These are phyloP conservation scores for Pseudopithomyces maydicus DNA, from an alignment of 2,329 filamentous ascomycete genomes.

Conservation along the genomic window DNA sequence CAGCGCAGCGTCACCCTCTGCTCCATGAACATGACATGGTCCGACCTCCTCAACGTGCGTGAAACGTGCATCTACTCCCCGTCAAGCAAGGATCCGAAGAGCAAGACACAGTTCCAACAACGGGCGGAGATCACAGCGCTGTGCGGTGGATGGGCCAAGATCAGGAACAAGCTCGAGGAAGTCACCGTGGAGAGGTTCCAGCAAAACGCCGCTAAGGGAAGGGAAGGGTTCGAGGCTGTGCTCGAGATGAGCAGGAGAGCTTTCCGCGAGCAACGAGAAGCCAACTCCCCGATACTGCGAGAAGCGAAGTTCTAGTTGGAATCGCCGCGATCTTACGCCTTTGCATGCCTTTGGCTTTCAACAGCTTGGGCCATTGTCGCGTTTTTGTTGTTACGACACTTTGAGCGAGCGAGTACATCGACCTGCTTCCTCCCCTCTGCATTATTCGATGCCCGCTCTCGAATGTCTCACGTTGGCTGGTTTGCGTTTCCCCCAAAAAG, in stretches of 20 bases:
- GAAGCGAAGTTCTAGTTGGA: constrained; percentile 37
- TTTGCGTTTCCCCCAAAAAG: background rate
- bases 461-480: background rate
- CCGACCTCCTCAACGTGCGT: constrained; percentile 86
- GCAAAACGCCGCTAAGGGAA: constrained; percentile 88
- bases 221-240: constrained; percentile 93
- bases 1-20: constrained; percentile 94
- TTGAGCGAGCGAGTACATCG: background rate
- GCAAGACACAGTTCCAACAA: constrained; percentile 81
- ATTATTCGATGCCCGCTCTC: background rate
- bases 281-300: constrained; percentile 47
- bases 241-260: constrained; percentile 90
- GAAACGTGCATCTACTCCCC: constrained; percentile 91
- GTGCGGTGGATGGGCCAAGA: constrained; percentile 95
- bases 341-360: background rate
- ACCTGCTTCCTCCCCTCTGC: too few relatives aligned
- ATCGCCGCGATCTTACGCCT: background rate
- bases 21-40: constrained; percentile 91
- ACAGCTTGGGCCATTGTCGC: too few relatives aligned
- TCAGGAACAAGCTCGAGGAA: constrained; percentile 96
- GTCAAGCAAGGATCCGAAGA: constrained; percentile 51
- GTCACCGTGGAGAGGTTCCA: constrained; percentile 84
- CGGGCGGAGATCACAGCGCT: constrained; percentile 91
- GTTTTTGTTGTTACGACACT: background rate
- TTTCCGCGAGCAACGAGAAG: constrained; percentile 84